Conservation (phyloP, 2,329 filamentous ascomycete species). For the Penicillium paneum region DNA sequence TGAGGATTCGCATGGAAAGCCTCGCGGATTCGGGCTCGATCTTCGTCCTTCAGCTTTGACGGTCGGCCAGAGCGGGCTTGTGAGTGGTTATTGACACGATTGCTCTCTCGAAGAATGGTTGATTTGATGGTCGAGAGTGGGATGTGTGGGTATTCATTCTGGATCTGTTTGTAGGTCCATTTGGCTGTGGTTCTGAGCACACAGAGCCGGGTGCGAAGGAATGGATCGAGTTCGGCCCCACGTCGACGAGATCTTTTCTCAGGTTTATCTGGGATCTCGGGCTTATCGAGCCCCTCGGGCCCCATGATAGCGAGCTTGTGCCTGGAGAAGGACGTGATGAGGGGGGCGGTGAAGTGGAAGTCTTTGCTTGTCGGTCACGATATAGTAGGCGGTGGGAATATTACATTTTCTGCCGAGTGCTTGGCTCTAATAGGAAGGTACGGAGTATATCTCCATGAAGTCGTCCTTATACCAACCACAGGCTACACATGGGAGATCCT, state of each 20-base stretch:
- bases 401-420: background rate
- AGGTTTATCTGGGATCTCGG: background rate
- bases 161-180: conserved; percentile 11
- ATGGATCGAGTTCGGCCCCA: conserved; percentile 12
- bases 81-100: conserved; percentile 1
- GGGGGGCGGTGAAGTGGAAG: background rate
- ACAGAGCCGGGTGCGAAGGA: conserved; percentile 8
- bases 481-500: background rate
- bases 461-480: background rate
- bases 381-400: background rate
- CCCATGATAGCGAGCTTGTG: conserved; percentile 1
- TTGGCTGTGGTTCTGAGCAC: conserved; percentile 10
- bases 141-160: conserved; percentile 7
- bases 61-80: conserved; percentile 1
- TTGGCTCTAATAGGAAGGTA: background rate
- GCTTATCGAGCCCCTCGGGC: conserved; percentile 2
- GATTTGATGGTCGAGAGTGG: conserved; percentile 12
- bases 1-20: background rate
- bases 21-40: background rate
- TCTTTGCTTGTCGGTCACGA: background rate
- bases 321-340: background rate
- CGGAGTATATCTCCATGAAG: background rate
- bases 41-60: background rate
- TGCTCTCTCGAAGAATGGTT: conserved; percentile 3
- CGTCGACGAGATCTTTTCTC: conserved; percentile 4